Evolutionary conservation across 1,284 basidiomycete genomes (phyloP).

Genomic region (Ceratobasidium theobromae): DNA sequence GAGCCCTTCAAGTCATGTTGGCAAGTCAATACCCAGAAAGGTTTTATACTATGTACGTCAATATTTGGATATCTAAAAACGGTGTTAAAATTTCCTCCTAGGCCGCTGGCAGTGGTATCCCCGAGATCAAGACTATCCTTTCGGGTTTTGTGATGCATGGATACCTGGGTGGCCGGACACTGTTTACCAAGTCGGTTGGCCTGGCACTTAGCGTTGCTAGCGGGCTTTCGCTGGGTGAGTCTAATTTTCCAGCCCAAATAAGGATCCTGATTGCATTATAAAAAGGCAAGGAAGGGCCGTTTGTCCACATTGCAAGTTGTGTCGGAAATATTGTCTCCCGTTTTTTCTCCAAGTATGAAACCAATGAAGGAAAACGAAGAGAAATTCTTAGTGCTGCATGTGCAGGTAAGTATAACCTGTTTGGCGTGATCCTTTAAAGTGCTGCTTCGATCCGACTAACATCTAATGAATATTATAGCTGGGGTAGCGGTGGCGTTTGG

Average conservation of each 20-base stretch:
- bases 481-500: slow-evolving; percentile 92
- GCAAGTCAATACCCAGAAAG: slow-evolving; percentile 52
- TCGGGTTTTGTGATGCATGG: slow-evolving; percentile 98
- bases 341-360: slow-evolving; percentile 85
- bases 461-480: slow-evolving; percentile 46
- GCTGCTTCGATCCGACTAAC: too few relatives aligned
- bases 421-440: too few relatives aligned
- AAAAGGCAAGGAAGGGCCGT: slow-evolving; percentile 85
- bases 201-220: slow-evolving; percentile 89
- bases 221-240: slow-evolving; percentile 75
- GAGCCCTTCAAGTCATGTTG: slow-evolving; percentile 43
- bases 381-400: slow-evolving; percentile 92
- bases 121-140: slow-evolving; percentile 95
- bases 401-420: slow-evolving; percentile 53
- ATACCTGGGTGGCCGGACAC: slow-evolving; percentile 86
- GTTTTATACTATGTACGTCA: slow-evolving; percentile 77
- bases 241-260: not conserved
- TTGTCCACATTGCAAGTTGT: slow-evolving; percentile 95
- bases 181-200: slow-evolving; percentile 91
- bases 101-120: slow-evolving; percentile 95
- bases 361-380: slow-evolving; percentile 90
- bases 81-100: slow-evolving; percentile 42
- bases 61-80: slow-evolving; percentile 19
- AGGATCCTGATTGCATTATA: slow-evolving; percentile 33
- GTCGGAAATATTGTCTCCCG: slow-evolving; percentile 94